Base-by-base conservation (phyloP, 345 rosid genomes). In the Citrus trifoliata region DNA sequence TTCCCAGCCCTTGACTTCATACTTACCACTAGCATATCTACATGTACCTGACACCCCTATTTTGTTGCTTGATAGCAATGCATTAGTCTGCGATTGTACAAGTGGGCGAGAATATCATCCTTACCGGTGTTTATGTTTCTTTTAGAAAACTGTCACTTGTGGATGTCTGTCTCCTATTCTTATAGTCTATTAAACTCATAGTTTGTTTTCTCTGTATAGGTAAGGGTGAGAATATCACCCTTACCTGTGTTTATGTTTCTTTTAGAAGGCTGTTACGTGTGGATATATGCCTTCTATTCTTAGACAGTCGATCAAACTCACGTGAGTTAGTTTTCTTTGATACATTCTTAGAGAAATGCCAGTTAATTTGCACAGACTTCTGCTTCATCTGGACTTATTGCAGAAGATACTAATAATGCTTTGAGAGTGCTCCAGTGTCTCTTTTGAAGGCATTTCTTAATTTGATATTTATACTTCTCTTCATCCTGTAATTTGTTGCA, bases 361-460 rank as follows among this genome's bases (percentile, higher is more conserved):
- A 32, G 62, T 30, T 35, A 40, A 3, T 40, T 67, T 67, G 18
- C 19, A 74, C 48, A 33, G 66, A 73, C 22, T 72, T 53, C 78
- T 81, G 64, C 74, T 67, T 42, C 65, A 24, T 73, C 60, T 65
- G 55, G 63, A 24, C 18, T 18, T 77, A 33, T 69, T 86, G 78
- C 77, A 87, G 89, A 77, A 75, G 89, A 89, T 86, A 78, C 81
- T 82, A 88, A 85, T 68, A 85, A 78, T 80, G 91, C 90, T 72
- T n/a, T 85, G 76, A 82, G 79, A 81, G 90, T 89, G 82, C 83
- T 91, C 22, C 91, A 83, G 62, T 56, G 67, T 46, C 87, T 82
- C 67, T 84, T 88, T 70, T 82, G 25, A 83, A 80, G 73, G 89
- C 85, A 77, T 21, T 66, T 66, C 48, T 21, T 37, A 66, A 10